Evolutionary conservation across 1,139 yeast genomes (phyloP).

Genomic region (Entelexis sorbosivorans): DNA sequence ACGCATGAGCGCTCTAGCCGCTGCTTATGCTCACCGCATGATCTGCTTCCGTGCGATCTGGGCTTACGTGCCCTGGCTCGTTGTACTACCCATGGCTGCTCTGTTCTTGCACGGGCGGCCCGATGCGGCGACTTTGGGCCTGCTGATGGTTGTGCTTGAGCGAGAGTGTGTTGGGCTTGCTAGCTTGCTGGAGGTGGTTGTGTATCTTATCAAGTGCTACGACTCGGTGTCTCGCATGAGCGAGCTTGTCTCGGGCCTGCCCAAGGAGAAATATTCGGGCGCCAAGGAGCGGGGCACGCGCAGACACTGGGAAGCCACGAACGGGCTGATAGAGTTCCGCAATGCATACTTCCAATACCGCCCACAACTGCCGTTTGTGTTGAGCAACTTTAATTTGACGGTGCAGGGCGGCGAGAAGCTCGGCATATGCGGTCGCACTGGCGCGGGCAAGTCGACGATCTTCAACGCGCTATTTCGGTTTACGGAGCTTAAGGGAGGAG

Average conservation of each 20-base stretch:
- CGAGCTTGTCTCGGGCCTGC: neutral
- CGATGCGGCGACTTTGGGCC: neutral
- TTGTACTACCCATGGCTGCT: neutral
- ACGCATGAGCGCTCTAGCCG: neutral
- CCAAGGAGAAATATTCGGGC: neutral
- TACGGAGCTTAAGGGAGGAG: constrained; percentile 52
- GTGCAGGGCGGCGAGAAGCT: constrained; percentile 53
- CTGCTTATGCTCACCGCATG: neutral
- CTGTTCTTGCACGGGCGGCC: neutral
- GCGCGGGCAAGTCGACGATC: constrained; percentile 70
- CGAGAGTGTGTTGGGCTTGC: too few relatives aligned
- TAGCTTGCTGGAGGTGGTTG: neutral
- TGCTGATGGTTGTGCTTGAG: neutral
- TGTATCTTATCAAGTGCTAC: neutral
- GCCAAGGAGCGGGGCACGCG: constrained; percentile 35
- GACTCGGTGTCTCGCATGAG: neutral
- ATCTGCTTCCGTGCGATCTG: neutral
- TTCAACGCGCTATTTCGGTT: constrained; percentile 60
- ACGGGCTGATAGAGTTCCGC: constrained; percentile 44
- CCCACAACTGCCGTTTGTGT: constrained; percentile 43
- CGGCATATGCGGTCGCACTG: constrained; percentile 76
- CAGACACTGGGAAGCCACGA: constrained; percentile 47
- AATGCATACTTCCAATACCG: constrained; percentile 56
- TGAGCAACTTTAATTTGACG: constrained; percentile 41
- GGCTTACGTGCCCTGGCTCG: neutral